Percentiles rank a stretch among this genome's conserved stretches.
These are phyloP conservation scores for Termitomyces sp. DNA, from an alignment of 768 basidiomycete genomes.

Conservation along the genomic window DNA sequence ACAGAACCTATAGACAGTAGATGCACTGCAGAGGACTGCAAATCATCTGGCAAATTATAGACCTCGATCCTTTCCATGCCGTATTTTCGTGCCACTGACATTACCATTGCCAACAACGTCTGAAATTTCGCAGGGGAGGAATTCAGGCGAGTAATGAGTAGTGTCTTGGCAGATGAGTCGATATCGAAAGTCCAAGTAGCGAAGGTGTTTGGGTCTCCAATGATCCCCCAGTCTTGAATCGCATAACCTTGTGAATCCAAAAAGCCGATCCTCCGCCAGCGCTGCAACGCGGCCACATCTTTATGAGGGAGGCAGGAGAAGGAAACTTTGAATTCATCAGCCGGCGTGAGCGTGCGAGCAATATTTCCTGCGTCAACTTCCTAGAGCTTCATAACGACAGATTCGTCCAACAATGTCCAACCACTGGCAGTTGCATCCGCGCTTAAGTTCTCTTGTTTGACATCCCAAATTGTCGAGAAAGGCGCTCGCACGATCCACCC, in stretches of 20 bases:
- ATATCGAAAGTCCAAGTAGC: slow-evolving; percentile 43
- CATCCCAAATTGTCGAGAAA: slow-evolving; percentile 34
- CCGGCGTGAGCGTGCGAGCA: slow-evolving; percentile 2
- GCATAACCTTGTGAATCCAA: slow-evolving; percentile 9
- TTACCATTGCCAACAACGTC: slow-evolving; percentile 27
- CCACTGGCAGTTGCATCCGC: background rate
- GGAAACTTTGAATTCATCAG: slow-evolving; percentile 6
- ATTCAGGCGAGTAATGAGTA: slow-evolving; percentile 41
- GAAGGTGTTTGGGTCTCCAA: slow-evolving; percentile 16
- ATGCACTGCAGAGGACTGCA: slow-evolving; percentile 20
- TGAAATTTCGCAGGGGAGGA: slow-evolving; percentile 24
- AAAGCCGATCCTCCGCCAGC: slow-evolving; percentile 24
- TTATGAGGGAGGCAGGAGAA: slow-evolving; percentile 36
- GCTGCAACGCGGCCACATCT: slow-evolving; percentile 42
- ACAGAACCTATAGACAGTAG: slow-evolving; percentile 5
- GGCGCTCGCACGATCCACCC: slow-evolving; percentile 42
- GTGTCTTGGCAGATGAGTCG: slow-evolving; percentile 15
- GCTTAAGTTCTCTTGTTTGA: slow-evolving; percentile 8
- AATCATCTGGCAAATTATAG: slow-evolving; percentile 36
- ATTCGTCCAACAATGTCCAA: slow-evolving; percentile 32
- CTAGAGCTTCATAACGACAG: slow-evolving; percentile 31
- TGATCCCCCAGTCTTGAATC: slow-evolving; percentile 26
- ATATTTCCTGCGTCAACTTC: slow-evolving; percentile 32
- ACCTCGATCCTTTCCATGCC: slow-evolving; percentile 35
- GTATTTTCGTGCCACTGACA: slow-evolving; percentile 26